Evolutionary conservation across 164 flowering plant species (phyloP).

Genomic region (Kalanchoe fedtschenkoi): DNA sequence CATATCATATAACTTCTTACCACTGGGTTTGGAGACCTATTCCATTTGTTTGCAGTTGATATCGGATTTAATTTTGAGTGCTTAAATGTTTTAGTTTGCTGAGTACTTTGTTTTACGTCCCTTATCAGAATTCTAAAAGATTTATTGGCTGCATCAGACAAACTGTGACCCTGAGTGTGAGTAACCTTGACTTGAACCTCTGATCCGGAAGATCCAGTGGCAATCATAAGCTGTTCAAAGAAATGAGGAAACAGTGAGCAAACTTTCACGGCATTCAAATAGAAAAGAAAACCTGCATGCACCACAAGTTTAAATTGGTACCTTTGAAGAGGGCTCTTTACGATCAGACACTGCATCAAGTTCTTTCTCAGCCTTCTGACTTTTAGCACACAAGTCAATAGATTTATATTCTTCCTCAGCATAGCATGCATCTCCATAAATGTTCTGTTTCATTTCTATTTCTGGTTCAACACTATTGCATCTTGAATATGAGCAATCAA

Average conservation of each 20-base stretch:
- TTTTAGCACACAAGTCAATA: conserved; percentile 9
- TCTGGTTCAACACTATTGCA: conserved; percentile 15
- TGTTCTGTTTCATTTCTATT: conserved; percentile 14
- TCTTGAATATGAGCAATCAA: conserved; percentile 3
- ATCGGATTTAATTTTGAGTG: conserved; percentile 14
- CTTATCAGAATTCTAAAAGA: conserved; percentile 17
- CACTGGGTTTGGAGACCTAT: conserved; percentile 23
- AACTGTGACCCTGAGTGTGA: conserved; percentile 10
- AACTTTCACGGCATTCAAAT: not conserved
- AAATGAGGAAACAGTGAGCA: not conserved
- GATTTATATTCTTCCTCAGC: conserved; percentile 10
- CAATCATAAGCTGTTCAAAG: conserved; percentile 16
- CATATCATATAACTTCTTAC: conserved; percentile 13
- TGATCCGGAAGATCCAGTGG: conserved; percentile 10
- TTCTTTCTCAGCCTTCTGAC: conserved; percentile 10
- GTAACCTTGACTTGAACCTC: conserved; percentile 13
- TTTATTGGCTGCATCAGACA: conserved; percentile 18
- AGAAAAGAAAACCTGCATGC: not conserved
- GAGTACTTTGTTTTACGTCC: conserved; percentile 19
- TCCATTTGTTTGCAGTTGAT: conserved; percentile 7
- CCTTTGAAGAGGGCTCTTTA: conserved; percentile 25
- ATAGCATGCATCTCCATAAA: conserved; percentile 12
- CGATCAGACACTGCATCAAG: conserved; percentile 7
- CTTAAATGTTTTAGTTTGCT: conserved; percentile 25
- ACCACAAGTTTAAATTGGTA: conserved; percentile 10